phyloP scores from a whole-genome alignment of 176 grass and related monocot species.

The Carex littledalei region DNA sequence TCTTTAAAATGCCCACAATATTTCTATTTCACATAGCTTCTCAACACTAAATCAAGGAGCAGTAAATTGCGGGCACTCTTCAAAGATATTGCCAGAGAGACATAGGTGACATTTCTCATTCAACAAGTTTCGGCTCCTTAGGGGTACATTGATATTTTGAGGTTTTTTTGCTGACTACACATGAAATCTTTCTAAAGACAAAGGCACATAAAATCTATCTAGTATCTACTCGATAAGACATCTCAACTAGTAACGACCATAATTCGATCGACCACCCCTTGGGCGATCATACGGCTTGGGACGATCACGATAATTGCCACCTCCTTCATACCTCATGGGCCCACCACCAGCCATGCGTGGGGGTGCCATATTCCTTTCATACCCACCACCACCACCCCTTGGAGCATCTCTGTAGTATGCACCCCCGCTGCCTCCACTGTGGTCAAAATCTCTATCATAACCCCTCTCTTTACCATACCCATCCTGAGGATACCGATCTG shows the following conservation, averaged over 20 bases:
- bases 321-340: constrained; percentile 45
- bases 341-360: constrained; percentile 39
- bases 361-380: constrained; percentile 52
- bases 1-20: neutral
- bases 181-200: neutral
- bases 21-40: neutral
- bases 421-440: constrained; percentile 25
- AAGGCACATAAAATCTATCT: constrained; percentile 9
- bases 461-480: constrained; percentile 77
- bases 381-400: constrained; percentile 43
- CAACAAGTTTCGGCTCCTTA: neutral
- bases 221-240: constrained; percentile 11
- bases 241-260: constrained; percentile 67
- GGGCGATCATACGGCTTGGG: constrained; percentile 75
- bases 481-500: constrained; percentile 59
- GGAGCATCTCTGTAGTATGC: constrained; percentile 63
- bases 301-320: constrained; percentile 47
- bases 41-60: neutral
- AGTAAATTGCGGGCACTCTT: neutral
- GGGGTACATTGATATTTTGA: neutral
- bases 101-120: neutral
- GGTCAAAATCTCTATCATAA: constrained; percentile 53
- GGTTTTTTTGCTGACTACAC: neutral
- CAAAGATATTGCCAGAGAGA: neutral
- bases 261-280: constrained; percentile 54